Evolutionary conservation across 2,329 filamentous ascomycete genomes (phyloP), one percentile per base, ranked within the genome.

Genomic region (Graphilbum fragrans): DNA sequence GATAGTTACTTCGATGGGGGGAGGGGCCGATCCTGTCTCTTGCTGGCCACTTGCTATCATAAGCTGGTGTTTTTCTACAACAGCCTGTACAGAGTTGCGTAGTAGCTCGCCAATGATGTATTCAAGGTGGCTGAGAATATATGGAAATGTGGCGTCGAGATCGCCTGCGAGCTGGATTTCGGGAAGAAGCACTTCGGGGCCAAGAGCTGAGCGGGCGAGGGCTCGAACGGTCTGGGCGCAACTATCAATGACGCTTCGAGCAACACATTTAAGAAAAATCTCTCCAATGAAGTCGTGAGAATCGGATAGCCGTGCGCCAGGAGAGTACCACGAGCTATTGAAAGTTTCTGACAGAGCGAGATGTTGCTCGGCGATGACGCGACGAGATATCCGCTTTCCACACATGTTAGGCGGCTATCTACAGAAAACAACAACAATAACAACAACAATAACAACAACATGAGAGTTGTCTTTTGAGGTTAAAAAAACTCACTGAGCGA

Each of bases 361-460:
- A 56, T 98, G 92, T 55, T 98, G 92, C 61, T 98, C 92, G 27
- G 92, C 92, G 55, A 98, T 98, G 50, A 96, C 92, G 47, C 93
- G 79, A 45, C 92, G 80, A 35, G 88, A 95, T 51, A 98, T 98
- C 45, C 92, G 77, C 84, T 92, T n/a, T n/a, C n/a, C n/a, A n/a
- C n/a, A n/a, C n/a, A n/a, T n/a, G n/a, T n/a, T n/a, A n/a, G 50
- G 16, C 12, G 20, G 19, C 20, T 18, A 10, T 25, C 41, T 40
- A 51, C 31, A 53, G 44, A 32, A 23, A 14, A 18, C 10, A 4
- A 22, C 34, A 12, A 33, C n/a, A n/a, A 38, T 7, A 7, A 18
- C 10, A n/a, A 12, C 3, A 22, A 32, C n/a, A 39, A 57, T n/a
- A n/a, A n/a, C n/a, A n/a, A n/a, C n/a, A n/a, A n/a, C n/a, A n/a